Base-by-base conservation (phyloP, 2,329 filamentous ascomycete species). In the Bipolaris bicolor region DNA sequence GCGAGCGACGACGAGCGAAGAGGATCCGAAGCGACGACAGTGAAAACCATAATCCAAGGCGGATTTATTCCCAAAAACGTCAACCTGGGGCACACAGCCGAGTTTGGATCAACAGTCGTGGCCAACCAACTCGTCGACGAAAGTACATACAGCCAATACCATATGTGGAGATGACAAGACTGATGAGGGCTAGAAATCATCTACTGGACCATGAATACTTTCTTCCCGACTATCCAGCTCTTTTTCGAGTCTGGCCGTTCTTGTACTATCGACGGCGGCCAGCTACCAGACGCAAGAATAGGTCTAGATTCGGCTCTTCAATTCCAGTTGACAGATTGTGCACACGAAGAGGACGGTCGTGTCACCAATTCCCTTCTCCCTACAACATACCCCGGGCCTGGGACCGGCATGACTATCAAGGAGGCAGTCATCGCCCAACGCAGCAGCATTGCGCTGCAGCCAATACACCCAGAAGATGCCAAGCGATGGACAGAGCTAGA, bases 221-320 rank as follows among this genome's bases (percentile, higher is more conserved):
- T 73, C 62, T 71, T 71, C 48, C 63, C 70, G 1, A 61, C 62
- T n/a, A 41, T 74, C 0, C 71, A 73, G 50, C 55, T 73, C 16
- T 73, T 71, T 55, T 72, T 72, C 49, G 66, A 65, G 37, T 74
- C 70, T 15, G 68, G 69, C 3, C 60, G 58, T 7, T 70, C 69
- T 0, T 70, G 65, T 52, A 68, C 62, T 1, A 69, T 74, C 29
- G 64, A 69, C 15, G 60, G 62, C 9, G 50, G 58, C 9, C 46
- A 46, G 10, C 59, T 65, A 13, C 51, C 63, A 11, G 57, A 53
- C 29, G 64, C 65, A 3, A 33, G 31, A 6, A 26, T 73, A 29
- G 66, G 65, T 33, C 52, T 73, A n/a, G 71, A 74, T 44, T 57
- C 61, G 1, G 41, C 48, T 10, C 67, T 74, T 10, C 66, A 64